Evolutionary conservation across 2,329 filamentous ascomycete genomes (phyloP).

Genomic region (Neurospora sp.): DNA sequence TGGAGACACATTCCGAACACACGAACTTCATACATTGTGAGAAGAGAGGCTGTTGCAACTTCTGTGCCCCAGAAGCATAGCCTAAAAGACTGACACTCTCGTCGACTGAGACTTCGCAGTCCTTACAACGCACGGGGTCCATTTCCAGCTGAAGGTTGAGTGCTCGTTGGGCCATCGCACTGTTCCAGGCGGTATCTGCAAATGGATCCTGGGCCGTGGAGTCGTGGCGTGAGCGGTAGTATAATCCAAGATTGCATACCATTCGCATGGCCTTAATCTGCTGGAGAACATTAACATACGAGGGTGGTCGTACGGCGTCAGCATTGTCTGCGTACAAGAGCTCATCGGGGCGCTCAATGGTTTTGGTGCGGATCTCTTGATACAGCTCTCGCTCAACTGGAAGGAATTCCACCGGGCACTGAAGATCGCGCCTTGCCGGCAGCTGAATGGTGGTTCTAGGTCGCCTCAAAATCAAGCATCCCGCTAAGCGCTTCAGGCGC

Average conservation of each 20-base stretch:
- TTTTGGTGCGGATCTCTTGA: slow-evolving; percentile 18
- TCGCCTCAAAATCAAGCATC: slow-evolving; percentile 29
- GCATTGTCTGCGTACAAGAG: slow-evolving; percentile 17
- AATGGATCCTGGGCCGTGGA: not conserved
- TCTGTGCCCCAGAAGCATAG: not conserved
- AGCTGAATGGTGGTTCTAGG: slow-evolving; percentile 29
- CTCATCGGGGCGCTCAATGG: slow-evolving; percentile 25
- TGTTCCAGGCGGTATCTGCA: not conserved
- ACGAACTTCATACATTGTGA: slow-evolving; percentile 24
- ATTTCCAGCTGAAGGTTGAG: slow-evolving; percentile 26
- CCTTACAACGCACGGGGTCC: slow-evolving; percentile 17
- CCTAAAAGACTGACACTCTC: slow-evolving; percentile 14
- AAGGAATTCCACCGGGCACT: slow-evolving; percentile 26
- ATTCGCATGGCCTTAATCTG: slow-evolving; percentile 34
- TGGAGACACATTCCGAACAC: slow-evolving; percentile 22
- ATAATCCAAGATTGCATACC: slow-evolving; percentile 35
- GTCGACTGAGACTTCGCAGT: slow-evolving; percentile 20
- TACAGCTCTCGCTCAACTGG: slow-evolving; percentile 27
- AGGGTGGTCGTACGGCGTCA: slow-evolving; percentile 2
- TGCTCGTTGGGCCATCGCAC: slow-evolving; percentile 20
- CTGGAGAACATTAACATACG: slow-evolving; percentile 33
- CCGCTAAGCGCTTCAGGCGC: slow-evolving; percentile 28
- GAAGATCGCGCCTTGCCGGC: slow-evolving; percentile 25
- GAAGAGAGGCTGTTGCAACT: slow-evolving; percentile 15
- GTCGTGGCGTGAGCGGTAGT: slow-evolving; percentile 26